These are phyloP conservation scores for Phaeosphaeria sp. DNA, from an alignment of 2,329 filamentous ascomycete genomes.

Conservation along the genomic window DNA sequence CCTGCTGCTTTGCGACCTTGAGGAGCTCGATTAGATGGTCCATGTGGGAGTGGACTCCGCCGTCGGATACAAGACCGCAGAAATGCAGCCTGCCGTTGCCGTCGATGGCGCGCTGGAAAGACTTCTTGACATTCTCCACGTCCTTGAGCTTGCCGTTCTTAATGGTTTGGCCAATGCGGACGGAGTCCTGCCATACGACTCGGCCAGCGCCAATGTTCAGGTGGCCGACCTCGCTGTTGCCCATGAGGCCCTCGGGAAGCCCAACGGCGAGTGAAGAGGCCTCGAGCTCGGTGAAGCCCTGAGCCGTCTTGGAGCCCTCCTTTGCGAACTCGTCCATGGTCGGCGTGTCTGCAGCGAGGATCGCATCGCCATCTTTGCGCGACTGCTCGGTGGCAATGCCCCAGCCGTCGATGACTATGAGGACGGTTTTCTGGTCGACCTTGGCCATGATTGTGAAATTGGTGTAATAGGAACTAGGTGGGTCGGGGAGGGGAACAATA, in stretches of 20 bases:
- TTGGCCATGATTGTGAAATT: slow-evolving; percentile 60
- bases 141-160: slow-evolving; percentile 82
- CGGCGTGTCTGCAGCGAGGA: slow-evolving; percentile 89
- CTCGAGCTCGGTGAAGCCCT: slow-evolving; percentile 91
- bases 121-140: slow-evolving; percentile 77
- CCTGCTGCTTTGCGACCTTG: slow-evolving; percentile 86
- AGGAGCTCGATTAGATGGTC: slow-evolving; percentile 88
- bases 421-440: slow-evolving; percentile 72
- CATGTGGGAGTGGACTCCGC: slow-evolving; percentile 97
- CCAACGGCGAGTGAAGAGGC: slow-evolving; percentile 96
- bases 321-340: slow-evolving; percentile 87
- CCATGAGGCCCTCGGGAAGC: slow-evolving; percentile 96
- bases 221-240: slow-evolving; percentile 98
- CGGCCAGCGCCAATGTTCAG: slow-evolving; percentile 97
- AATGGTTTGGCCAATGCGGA: slow-evolving; percentile 92
- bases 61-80: slow-evolving; percentile 90
- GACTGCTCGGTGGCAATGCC: slow-evolving; percentile 83
- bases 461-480: slow-evolving; percentile 40
- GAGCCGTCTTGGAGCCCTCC: slow-evolving; percentile 71
- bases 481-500: slow-evolving; percentile 2
- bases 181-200: slow-evolving; percentile 95
- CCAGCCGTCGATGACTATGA: slow-evolving; percentile 99
- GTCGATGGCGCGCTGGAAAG: slow-evolving; percentile 80
- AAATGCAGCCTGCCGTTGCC: slow-evolving; percentile 93
- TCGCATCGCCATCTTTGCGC: slow-evolving; percentile 90